phyloP scores from a whole-genome alignment of 768 basidiomycete species.

The Podaxis sp. region DNA sequence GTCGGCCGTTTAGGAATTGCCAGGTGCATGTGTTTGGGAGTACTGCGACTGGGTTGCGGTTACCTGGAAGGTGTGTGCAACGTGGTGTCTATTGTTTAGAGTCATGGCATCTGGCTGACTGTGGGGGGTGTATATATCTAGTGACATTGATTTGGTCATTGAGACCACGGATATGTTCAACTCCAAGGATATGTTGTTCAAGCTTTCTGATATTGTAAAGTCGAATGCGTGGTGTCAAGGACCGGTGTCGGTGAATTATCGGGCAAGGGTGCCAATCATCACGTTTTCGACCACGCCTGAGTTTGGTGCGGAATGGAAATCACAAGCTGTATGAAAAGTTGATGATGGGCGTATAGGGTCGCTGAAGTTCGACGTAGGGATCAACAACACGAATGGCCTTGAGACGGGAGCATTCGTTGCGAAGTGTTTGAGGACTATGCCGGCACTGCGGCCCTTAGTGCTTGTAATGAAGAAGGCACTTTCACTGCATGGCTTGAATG shows the following conservation, averaged over 20 bases:
- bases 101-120: background rate
- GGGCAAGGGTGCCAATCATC: slow-evolving; percentile 57
- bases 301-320: slow-evolving; percentile 29
- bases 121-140: background rate
- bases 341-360: slow-evolving; percentile 36
- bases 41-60: slow-evolving; percentile 54
- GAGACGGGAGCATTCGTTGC: slow-evolving; percentile 51
- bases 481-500: slow-evolving; percentile 54
- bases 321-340: background rate
- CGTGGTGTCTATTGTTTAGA: background rate
- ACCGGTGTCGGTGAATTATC: slow-evolving; percentile 23
- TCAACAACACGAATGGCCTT: slow-evolving; percentile 61
- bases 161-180: slow-evolving; percentile 26
- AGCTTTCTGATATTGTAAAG: slow-evolving; percentile 46
- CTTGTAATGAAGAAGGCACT: slow-evolving; percentile 65
- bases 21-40: slow-evolving; percentile 60
- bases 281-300: slow-evolving; percentile 48
- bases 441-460: slow-evolving; percentile 58
- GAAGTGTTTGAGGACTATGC: slow-evolving; percentile 48
- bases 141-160: slow-evolving; percentile 24
- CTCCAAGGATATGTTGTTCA: slow-evolving; percentile 41
- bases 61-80: slow-evolving; percentile 57
- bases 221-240: slow-evolving; percentile 40
- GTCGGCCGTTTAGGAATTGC: slow-evolving; percentile 41
- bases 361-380: slow-evolving; percentile 61